Conservation (phyloP, 1,284 basidiomycete genomes). For the Pulchroboletus neoregius region DNA sequence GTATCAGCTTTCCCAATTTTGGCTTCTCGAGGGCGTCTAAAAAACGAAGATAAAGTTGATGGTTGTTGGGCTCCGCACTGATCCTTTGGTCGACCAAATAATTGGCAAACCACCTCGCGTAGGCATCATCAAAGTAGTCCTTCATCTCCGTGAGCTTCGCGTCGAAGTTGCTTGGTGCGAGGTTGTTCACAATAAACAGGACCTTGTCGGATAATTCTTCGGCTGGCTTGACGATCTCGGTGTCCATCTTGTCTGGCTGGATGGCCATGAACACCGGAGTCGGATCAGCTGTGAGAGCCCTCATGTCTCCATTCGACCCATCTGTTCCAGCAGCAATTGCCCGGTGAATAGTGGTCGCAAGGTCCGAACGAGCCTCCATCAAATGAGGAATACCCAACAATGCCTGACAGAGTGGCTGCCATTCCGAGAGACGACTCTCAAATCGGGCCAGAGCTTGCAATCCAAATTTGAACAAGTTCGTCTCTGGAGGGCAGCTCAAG, state of each 20-base stretch:
- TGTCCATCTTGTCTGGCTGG: constrained; percentile 59
- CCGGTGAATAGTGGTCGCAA: constrained; percentile 72
- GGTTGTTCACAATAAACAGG: constrained; percentile 97
- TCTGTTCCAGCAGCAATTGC: constrained; percentile 58
- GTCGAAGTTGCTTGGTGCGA: constrained; percentile 93
- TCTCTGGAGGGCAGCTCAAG: constrained; percentile 83
- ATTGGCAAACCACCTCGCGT: constrained; percentile 95
- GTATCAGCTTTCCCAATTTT: constrained; percentile 67
- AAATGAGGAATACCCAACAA: constrained; percentile 86
- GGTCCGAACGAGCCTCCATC: constrained; percentile 81
- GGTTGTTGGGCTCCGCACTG: constrained; percentile 96
- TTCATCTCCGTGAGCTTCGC: constrained; percentile 82
- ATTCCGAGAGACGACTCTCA: constrained; percentile 85
- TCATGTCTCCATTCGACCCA: constrained; percentile 39
- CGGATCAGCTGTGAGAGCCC: constrained; percentile 39
- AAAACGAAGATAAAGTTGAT: constrained; percentile 91
- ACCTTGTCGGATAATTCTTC: constrained; percentile 93
- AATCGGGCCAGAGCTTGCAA: constrained; percentile 88
- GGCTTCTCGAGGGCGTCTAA: constrained; percentile 77
- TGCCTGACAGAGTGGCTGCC: constrained; percentile 91
- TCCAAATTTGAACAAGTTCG: constrained; percentile 95
- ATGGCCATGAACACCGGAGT: constrained; percentile 69
- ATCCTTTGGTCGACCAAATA: constrained; percentile 97
- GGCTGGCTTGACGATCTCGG: constrained; percentile 66
- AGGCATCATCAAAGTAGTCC: constrained; percentile 73